These are phyloP conservation scores for Daldinia loculata DNA, from an alignment of 495 filamentous ascomycete species.

Conservation along the genomic window DNA sequence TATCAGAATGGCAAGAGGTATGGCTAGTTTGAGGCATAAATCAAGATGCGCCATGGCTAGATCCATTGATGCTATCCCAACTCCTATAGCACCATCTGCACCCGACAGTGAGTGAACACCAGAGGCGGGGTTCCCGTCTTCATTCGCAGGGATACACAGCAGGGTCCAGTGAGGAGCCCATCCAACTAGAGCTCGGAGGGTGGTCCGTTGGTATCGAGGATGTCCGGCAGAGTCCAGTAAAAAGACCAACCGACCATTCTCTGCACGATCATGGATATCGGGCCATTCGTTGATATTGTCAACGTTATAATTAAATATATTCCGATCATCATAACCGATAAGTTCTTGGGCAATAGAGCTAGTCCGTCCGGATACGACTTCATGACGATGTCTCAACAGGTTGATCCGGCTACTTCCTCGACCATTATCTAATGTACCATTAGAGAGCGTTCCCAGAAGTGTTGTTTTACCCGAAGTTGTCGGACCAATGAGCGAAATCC, in stretches of 20 bases:
- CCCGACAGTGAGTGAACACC: slow-evolving; percentile 60
- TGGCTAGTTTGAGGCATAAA: slow-evolving; percentile 78
- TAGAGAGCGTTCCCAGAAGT: slow-evolving; percentile 85
- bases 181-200: slow-evolving; percentile 84
- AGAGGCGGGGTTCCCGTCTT: slow-evolving; percentile 60
- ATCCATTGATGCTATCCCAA: slow-evolving; percentile 61
- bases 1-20: slow-evolving; percentile 81
- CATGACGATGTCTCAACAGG: slow-evolving; percentile 91
- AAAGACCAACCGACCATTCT: slow-evolving; percentile 79
- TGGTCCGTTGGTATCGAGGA: slow-evolving; percentile 85
- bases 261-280: slow-evolving; percentile 84
- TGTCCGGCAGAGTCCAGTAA: slow-evolving; percentile 92
- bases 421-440: slow-evolving; percentile 89
- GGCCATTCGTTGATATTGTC: slow-evolving; percentile 92
- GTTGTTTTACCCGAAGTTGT: slow-evolving; percentile 96
- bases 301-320: slow-evolving; percentile 86
- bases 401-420: slow-evolving; percentile 87
- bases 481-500: slow-evolving; percentile 89
- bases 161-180: slow-evolving; percentile 96
- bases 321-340: slow-evolving; percentile 76
- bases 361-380: slow-evolving; percentile 89
- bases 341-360: slow-evolving; percentile 93
- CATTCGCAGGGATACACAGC: slow-evolving; percentile 86
- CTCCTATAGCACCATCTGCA: slow-evolving; percentile 55
- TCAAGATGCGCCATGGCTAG: slow-evolving; percentile 83